Base-by-base conservation (phyloP, 495 filamentous ascomycete genomes). In the Hypoxylon trugodes region DNA sequence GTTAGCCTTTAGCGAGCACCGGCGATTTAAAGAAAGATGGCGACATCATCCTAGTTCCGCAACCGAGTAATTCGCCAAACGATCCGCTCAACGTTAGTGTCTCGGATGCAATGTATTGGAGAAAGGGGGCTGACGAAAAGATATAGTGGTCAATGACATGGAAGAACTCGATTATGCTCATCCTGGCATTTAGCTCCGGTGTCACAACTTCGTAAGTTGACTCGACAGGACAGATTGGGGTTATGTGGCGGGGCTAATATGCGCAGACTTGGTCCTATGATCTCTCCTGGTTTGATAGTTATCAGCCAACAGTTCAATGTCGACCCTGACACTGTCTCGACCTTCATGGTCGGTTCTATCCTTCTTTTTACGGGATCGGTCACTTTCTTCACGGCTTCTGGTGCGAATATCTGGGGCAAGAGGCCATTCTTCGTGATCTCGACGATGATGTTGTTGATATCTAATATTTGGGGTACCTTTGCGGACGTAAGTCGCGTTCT, bases 1-100 rank as follows among this genome's bases (percentile, higher is more conserved):
- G 2, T 9, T 12, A 30, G 6, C 13, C 28, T 35, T 15, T 35
- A 62, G 65, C 40, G 32, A 63, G 58, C 35, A 54, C 53, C 38
- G 41, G 30, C 15, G 59, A 68, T 0, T 26, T 68, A 38, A 68
- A 68, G 15, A 58, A n/a, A 32, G 59, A 68, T 59, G 75, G 75
- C 6, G 45, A 80, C n/a, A 78, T 83, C 46, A 74, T 81, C 0
- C 74, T 81, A 9, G 77, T 81, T 21, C 79, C 79, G 1, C 78
- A 82, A 53, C 79, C 80, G 9, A 77, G 74, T 8, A 71, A 76
- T 51, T 74, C 77, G 42, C 73, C 77, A 7, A 74, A 75, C 15
- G 81, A 84, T 50, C 81, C 81, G 12, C 68, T 82, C 47, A 84
- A 83, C 26, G 64, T 67, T 10, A 41, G 57, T 59, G 28, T 47